A percentile compares a stretch with the other conserved stretches of the same genome.
phyloP scores from a whole-genome alignment of 768 basidiomycete genomes.

The Leccinum broughii region DNA sequence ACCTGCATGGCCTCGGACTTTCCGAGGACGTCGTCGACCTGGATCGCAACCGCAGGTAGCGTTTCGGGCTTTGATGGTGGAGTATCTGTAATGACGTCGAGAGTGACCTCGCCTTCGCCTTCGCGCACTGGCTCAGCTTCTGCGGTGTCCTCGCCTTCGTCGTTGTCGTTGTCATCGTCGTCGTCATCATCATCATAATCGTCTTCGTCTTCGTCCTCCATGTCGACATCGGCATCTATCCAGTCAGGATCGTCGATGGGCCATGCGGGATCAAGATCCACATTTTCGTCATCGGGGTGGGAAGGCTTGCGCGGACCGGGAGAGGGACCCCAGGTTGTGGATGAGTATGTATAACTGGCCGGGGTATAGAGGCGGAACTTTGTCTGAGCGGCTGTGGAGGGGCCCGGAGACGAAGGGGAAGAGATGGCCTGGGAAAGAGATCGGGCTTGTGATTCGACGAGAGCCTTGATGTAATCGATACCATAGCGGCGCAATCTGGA shows the following conservation, averaged over 20 bases:
- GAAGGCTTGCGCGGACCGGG: slow-evolving; percentile 14
- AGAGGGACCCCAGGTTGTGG: slow-evolving; percentile 20
- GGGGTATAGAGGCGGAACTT: slow-evolving; percentile 34
- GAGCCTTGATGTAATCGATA: slow-evolving; percentile 34
- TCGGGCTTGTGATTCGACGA: slow-evolving; percentile 31
- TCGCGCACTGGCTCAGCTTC: slow-evolving; percentile 15
- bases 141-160: slow-evolving; percentile 30
- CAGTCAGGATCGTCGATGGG: slow-evolving; percentile 27
- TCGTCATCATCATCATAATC: slow-evolving; percentile 31
- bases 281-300: slow-evolving; percentile 18
- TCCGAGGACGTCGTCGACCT: not conserved
- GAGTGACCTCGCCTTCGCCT: slow-evolving; percentile 16
- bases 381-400: slow-evolving; percentile 14
- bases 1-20: not conserved
- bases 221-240: slow-evolving; percentile 29
- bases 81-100: slow-evolving; percentile 13
- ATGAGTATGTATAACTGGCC: slow-evolving; percentile 33
- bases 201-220: slow-evolving; percentile 35
- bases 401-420: slow-evolving; percentile 1
- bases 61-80: slow-evolving; percentile 2
- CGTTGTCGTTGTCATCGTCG: slow-evolving; percentile 7
- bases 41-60: slow-evolving; percentile 4
- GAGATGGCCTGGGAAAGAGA: slow-evolving; percentile 4
- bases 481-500: slow-evolving; percentile 34
- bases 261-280: slow-evolving; percentile 21